These are phyloP conservation scores for Mucor sp. DNA, from an alignment of 371 early-diverging fungal species.

Conservation along the genomic window DNA sequence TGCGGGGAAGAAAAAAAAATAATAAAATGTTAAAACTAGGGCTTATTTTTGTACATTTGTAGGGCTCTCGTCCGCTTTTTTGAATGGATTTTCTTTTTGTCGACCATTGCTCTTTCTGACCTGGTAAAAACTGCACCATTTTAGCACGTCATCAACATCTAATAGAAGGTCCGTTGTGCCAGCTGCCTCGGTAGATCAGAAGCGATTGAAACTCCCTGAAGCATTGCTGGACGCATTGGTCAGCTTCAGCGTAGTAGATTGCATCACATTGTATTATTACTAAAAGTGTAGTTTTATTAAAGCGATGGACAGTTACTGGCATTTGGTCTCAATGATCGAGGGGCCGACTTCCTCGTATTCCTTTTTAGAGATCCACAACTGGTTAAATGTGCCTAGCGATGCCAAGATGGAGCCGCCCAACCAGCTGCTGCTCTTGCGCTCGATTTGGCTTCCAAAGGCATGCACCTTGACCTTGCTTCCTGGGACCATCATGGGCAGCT, in stretches of 20 bases:
- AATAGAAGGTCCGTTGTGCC: neutral
- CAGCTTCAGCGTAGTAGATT: too few relatives aligned
- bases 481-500: constrained; percentile 67
- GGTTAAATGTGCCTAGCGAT: constrained; percentile 95
- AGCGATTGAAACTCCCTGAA: neutral
- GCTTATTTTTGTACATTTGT: constrained; percentile 18
- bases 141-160: neutral
- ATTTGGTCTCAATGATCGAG: constrained; percentile 85
- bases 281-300: neutral
- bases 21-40: constrained; percentile 22
- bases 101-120: neutral
- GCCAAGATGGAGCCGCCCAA: constrained; percentile 96
- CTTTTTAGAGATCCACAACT: constrained; percentile 89
- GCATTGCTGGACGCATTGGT: neutral
- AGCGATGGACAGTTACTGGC: constrained; percentile 33
- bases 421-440: constrained; percentile 93
- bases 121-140: neutral
- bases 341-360: constrained; percentile 92
- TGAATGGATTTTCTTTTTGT: neutral
- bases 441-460: constrained; percentile 74
- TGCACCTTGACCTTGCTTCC: constrained; percentile 79
- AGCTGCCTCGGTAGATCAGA: neutral
- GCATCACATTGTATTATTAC: too few relatives aligned
- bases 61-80: neutral
- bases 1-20: constrained; percentile 26